A percentile compares a stretch with the other conserved stretches of the same genome.
Conservation (phyloP, 2,329 filamentous ascomycete species). For the Arachnomyces sp. region DNA sequence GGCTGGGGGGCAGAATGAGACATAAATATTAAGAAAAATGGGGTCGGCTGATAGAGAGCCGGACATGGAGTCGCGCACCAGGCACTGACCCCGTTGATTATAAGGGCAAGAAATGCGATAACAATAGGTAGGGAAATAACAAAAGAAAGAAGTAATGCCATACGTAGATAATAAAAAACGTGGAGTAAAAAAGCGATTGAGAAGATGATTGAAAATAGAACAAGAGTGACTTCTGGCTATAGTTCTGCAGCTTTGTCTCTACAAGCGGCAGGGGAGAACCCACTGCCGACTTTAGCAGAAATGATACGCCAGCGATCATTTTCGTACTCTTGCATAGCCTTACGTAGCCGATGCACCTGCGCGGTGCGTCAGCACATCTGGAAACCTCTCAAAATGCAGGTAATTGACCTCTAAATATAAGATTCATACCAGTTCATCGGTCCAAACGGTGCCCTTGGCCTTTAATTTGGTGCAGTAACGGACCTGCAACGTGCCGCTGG, state of each 20-base stretch:
- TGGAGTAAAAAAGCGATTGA: too few species aligned
- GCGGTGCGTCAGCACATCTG: too few species aligned
- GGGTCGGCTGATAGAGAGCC: too few species aligned
- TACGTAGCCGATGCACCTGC: constrained; percentile 32
- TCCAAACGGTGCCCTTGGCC: constrained; percentile 89
- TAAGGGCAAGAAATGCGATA: too few species aligned
- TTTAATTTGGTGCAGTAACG: constrained; percentile 93
- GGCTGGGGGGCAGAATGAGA: too few species aligned
- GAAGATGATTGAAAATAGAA: too few species aligned
- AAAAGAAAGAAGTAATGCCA: too few species aligned
- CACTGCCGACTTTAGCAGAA: constrained; percentile 80
- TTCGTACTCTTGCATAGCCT: constrained; percentile 35
- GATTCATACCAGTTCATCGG: constrained; percentile 69
- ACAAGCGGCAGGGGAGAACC: constrained; percentile 81
- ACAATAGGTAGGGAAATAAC: too few species aligned
- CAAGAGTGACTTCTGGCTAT: constrained; percentile 4
- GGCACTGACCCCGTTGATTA: too few species aligned
- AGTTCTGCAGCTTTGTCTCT: constrained; percentile 69
- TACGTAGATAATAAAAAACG: too few species aligned
- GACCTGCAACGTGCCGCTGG: constrained; percentile 84
- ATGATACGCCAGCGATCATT: constrained; percentile 85
- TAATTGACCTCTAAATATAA: background rate
- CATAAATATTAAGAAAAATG: too few species aligned
- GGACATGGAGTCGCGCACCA: too few species aligned
- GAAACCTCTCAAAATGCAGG: constrained; percentile 9